Conservation (phyloP, 2,329 filamentous ascomycete species). For the Cladophialophora chaetospira region DNA sequence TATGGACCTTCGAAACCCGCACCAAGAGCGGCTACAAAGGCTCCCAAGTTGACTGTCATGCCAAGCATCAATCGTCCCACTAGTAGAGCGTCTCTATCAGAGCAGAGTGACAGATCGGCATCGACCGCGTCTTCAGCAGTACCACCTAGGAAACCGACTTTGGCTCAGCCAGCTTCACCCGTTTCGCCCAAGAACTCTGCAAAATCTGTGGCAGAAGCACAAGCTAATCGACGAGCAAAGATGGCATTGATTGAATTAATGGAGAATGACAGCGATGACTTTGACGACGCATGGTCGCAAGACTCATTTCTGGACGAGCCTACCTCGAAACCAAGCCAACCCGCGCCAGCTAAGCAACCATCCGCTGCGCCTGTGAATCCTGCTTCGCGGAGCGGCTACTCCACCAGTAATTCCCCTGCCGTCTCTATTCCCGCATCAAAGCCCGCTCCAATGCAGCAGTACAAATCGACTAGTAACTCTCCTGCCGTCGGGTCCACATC, state of each 20-base stretch:
- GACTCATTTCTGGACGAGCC: constrained; percentile 19
- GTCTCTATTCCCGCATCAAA: too few species aligned
- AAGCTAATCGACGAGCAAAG: constrained; percentile 40
- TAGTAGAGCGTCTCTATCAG: background rate
- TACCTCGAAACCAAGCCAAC: background rate
- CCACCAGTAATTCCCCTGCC: background rate
- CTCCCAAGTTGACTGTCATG: constrained; percentile 1
- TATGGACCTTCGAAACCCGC: background rate
- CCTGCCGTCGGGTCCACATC: background rate
- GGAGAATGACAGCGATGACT: constrained; percentile 32
- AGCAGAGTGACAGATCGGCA: background rate
- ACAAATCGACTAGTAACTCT: background rate
- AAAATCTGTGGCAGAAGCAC: constrained; percentile 29
- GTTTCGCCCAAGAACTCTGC: constrained; percentile 3
- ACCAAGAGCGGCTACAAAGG: background rate
- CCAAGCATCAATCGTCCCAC: background rate
- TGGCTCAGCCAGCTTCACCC: constrained; percentile 3
- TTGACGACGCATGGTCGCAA: constrained; percentile 29
- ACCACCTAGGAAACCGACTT: constrained; percentile 1
- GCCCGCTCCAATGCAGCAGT: background rate
- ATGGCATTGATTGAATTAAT: constrained; percentile 38
- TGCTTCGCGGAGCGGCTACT: too few species aligned
- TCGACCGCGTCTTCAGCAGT: constrained; percentile 4
- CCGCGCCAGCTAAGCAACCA: background rate
- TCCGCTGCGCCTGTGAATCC: background rate